A percentile compares a stretch with the other conserved stretches of the same genome.
phyloP scores from a whole-genome alignment of 257 asterid genomes.

The Agastache rugosa region DNA sequence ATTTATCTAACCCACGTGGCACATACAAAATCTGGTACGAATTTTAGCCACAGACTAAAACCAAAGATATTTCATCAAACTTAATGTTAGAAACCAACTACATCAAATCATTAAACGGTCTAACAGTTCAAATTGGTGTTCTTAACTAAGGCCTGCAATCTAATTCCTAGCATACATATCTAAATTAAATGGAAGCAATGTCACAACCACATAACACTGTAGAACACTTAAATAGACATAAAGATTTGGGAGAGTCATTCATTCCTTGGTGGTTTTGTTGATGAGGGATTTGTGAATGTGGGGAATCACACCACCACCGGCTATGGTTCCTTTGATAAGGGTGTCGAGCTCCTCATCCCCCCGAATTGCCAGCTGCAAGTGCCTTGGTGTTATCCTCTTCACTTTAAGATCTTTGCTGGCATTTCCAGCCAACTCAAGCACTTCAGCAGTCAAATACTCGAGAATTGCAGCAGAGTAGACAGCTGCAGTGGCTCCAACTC shows the following conservation, averaged over 20 bases:
- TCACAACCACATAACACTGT: conserved; percentile 26
- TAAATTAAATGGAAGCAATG: conserved; percentile 28
- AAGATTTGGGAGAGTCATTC: conserved; percentile 30
- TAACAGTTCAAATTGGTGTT: conserved; percentile 14
- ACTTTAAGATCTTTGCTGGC: conserved; percentile 97
- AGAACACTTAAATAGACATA: conserved; percentile 23
- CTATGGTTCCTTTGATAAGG: conserved; percentile 92
- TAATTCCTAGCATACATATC: conserved; percentile 37
- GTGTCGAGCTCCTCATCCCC: conserved; percentile 98
- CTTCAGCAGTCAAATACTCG: conserved; percentile 90
- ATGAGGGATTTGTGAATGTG: conserved; percentile 98
- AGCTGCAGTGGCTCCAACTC: conserved; percentile 98
- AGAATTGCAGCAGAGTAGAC: conserved; percentile 94
- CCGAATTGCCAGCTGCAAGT: conserved; percentile 91
- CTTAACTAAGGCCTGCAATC: conserved; percentile 23
- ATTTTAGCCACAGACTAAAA: neutral
- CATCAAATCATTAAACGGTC: conserved; percentile 29
- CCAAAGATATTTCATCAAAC: neutral
- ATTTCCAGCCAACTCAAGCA: conserved; percentile 94
- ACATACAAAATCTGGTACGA: neutral
- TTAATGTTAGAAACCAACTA: conserved; percentile 29
- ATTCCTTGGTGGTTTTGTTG: conserved; percentile 96
- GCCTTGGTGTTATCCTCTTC: conserved; percentile 94
- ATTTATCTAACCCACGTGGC: neutral
- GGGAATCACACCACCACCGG: conserved; percentile 98